Evolutionary conservation across 768 basidiomycete species (phyloP).

Genomic region (Porphyrellus cyaneotinctus): DNA sequence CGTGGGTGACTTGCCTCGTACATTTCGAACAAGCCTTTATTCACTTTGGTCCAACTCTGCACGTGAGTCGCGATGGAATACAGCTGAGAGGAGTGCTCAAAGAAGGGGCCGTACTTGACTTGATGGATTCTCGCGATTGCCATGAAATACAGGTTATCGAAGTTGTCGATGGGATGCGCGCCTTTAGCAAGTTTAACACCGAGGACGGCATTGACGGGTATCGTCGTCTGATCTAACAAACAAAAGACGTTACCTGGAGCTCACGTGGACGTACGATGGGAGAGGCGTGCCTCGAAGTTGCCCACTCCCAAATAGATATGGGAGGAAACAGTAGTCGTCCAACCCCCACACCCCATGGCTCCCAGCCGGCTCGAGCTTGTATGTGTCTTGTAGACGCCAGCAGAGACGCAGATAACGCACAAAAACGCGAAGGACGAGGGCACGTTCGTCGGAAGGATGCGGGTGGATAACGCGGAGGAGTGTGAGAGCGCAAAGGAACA

Average conservation of each 20-base stretch:
- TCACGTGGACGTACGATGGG: background rate
- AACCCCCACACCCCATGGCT: conserved; percentile 98
- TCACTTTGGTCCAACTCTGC: conserved; percentile 87
- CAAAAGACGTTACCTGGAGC: conserved; percentile 1
- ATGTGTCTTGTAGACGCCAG: conserved; percentile 84
- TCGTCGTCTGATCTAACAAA: conserved; percentile 52
- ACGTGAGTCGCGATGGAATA: conserved; percentile 85
- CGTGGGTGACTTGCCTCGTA: conserved; percentile 58
- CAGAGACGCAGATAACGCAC: conserved; percentile 75
- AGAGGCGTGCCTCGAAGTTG: conserved; percentile 69
- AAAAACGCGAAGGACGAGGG: conserved; percentile 58
- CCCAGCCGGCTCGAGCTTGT: conserved; percentile 91
- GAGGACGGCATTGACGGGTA: conserved; percentile 64
- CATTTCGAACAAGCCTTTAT: conserved; percentile 91
- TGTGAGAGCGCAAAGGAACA: conserved; percentile 72
- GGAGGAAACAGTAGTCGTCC: conserved; percentile 86
- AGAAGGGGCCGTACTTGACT: conserved; percentile 84
- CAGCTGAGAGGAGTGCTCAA: conserved; percentile 89
- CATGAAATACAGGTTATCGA: conserved; percentile 77
- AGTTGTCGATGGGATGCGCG: conserved; percentile 19
- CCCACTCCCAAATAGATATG: conserved; percentile 87
- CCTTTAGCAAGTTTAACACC: conserved; percentile 40
- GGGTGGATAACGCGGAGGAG: conserved; percentile 64
- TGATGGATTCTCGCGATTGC: conserved; percentile 72
- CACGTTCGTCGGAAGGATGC: conserved; percentile 56